Percentiles rank a stretch among this genome's conserved stretches.
phyloP scores from a whole-genome alignment of 805 yeast species.

The Hermanozyma aechmeae region DNA sequence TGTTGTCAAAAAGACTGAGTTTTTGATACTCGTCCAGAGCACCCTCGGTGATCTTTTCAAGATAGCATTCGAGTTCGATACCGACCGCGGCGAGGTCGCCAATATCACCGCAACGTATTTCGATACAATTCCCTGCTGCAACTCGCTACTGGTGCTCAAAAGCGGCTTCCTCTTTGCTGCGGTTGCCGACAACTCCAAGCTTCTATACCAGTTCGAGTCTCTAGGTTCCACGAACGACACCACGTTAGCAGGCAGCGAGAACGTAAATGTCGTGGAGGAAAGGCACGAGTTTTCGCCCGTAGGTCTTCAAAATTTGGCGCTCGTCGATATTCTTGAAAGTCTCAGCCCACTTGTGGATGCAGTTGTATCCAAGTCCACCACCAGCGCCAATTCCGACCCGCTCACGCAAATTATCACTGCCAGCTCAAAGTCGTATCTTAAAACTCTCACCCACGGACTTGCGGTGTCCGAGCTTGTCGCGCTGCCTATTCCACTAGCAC shows the following conservation, averaged over 20 bases:
- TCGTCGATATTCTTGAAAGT: slow-evolving; percentile 41
- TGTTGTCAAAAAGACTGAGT: slow-evolving; percentile 45
- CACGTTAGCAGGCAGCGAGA: background rate
- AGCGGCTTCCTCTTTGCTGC: slow-evolving; percentile 72
- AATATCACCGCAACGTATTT: slow-evolving; percentile 54
- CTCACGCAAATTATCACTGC: slow-evolving; percentile 17
- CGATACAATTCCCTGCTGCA: slow-evolving; percentile 61
- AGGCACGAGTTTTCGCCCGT: slow-evolving; percentile 11
- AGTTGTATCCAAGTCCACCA: slow-evolving; percentile 9
- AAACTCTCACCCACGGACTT: slow-evolving; percentile 47
- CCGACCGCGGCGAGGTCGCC: slow-evolving; percentile 33
- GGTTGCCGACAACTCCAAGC: slow-evolving; percentile 52
- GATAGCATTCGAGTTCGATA: slow-evolving; percentile 37
- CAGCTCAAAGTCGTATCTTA: slow-evolving; percentile 37
- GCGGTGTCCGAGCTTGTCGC: slow-evolving; percentile 55
- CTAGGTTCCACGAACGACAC: slow-evolving; percentile 66
- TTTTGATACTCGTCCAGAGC: slow-evolving; percentile 65
- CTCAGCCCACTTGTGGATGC: slow-evolving; percentile 43
- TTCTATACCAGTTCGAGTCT: slow-evolving; percentile 69
- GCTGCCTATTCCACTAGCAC: slow-evolving; percentile 61
- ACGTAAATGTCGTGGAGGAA: background rate
- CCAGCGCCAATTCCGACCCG: slow-evolving; percentile 9
- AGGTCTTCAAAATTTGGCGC: slow-evolving; percentile 45
- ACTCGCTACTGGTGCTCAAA: slow-evolving; percentile 49
- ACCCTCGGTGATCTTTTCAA: slow-evolving; percentile 70